Conservation (phyloP, 2,329 filamentous ascomycete genomes). For the Huntiella bhutanensis region DNA sequence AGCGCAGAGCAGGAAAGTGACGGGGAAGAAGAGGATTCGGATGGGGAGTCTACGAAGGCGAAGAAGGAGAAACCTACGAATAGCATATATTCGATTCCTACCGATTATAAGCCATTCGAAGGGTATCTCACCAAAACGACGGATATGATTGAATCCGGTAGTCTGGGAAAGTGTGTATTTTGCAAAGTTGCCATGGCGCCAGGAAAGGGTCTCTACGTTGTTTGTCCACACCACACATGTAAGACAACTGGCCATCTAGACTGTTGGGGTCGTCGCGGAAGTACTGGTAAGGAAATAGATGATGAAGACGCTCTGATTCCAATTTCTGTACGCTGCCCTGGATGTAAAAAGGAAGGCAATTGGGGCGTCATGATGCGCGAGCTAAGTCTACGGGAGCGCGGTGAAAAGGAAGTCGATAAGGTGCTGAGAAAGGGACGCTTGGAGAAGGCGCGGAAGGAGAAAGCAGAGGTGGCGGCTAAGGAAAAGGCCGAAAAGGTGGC, state of each 20-base stretch:
- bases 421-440: slow-evolving; percentile 37
- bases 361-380: slow-evolving; percentile 76
- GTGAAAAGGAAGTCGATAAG: slow-evolving; percentile 48
- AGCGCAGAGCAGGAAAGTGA: neutral
- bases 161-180: slow-evolving; percentile 34
- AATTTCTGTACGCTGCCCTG: slow-evolving; percentile 48
- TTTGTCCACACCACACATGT: slow-evolving; percentile 35
- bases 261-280: slow-evolving; percentile 37
- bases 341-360: slow-evolving; percentile 39
- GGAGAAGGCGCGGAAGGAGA: slow-evolving; percentile 14
- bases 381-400: slow-evolving; percentile 53
- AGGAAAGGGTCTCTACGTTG: slow-evolving; percentile 32
- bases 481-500: neutral
- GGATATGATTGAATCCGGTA: slow-evolving; percentile 35
- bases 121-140: slow-evolving; percentile 36
- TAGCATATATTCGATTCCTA: slow-evolving; percentile 34
- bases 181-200: slow-evolving; percentile 28
- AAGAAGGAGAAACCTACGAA: slow-evolving; percentile 14
- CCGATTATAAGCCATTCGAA: slow-evolving; percentile 36
- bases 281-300: slow-evolving; percentile 18
- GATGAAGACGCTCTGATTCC: slow-evolving; percentile 39
- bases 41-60: neutral
- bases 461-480: neutral
- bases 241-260: slow-evolving; percentile 39
- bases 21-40: neutral